Percentiles rank a stretch among this genome's conserved stretches.
Evolutionary conservation across 345 rosid genomes (phyloP).

Genomic region (Barbarea vulgaris): DNA sequence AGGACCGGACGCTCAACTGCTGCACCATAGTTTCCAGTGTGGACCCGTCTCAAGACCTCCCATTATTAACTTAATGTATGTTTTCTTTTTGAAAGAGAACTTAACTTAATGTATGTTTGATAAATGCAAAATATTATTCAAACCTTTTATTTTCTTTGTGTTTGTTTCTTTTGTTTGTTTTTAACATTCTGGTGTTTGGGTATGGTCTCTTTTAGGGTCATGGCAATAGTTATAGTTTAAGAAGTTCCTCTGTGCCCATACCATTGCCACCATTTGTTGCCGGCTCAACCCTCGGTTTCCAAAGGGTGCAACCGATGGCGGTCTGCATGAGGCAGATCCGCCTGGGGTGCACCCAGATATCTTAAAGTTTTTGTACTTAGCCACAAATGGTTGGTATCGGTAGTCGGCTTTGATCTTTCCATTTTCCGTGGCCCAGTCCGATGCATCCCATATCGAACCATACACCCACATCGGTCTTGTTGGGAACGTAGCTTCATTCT

Average conservation of each 20-base stretch:
- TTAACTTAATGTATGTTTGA: slow-evolving; percentile 25
- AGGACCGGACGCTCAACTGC: slow-evolving; percentile 44
- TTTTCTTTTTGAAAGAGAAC: no score
- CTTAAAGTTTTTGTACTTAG: slow-evolving; percentile 64
- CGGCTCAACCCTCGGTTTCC: slow-evolving; percentile 52
- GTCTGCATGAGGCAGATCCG: slow-evolving; percentile 47
- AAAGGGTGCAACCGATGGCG: slow-evolving; percentile 51
- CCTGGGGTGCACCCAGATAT: slow-evolving; percentile 56
- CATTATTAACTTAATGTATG: slow-evolving; percentile 29
- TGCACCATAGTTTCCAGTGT: slow-evolving; percentile 27
- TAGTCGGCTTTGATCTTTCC: slow-evolving; percentile 85
- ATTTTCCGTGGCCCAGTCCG: slow-evolving; percentile 91
- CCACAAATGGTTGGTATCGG: slow-evolving; percentile 76
- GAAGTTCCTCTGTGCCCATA: slow-evolving; percentile 73
- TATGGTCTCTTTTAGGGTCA: slow-evolving; percentile 76
- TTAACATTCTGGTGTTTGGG: slow-evolving; percentile 82
- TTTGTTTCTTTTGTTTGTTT: slow-evolving; percentile 14
- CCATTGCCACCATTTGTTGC: slow-evolving; percentile 66
- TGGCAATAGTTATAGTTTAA: slow-evolving; percentile 81
- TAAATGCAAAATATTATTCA: not conserved
- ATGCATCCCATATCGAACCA: slow-evolving; percentile 96
- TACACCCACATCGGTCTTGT: slow-evolving; percentile 77
- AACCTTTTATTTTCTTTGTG: not conserved
- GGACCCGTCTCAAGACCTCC: slow-evolving; percentile 45
- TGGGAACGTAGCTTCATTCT: slow-evolving; percentile 69